Evolutionary conservation across 495 filamentous ascomycete genomes (phyloP), one percentile per base, ranked within the genome.

Genomic region (Sabuloglossum arenarium): DNA sequence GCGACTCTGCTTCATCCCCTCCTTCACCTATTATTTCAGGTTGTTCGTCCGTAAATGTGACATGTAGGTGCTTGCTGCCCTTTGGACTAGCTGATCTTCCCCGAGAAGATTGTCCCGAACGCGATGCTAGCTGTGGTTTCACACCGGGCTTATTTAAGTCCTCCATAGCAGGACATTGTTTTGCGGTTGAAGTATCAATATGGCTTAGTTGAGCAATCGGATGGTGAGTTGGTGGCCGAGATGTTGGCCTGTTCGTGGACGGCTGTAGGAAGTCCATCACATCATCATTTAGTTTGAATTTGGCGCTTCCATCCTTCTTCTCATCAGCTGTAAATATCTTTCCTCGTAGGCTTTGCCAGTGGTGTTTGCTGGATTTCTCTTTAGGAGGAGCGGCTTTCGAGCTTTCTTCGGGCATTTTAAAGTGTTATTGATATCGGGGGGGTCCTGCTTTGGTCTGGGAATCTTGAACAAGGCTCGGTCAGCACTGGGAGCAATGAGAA

Each of bases 21-120:
- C 88, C 88, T 62, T 85, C 79, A 25, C 88, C 88, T 66, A 95
- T 93, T 52, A 93, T 63, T 34, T 85, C 84, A 16, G 86, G 85
- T 57, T 70, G 69, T 23, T 67, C 72, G 52, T 81, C 72, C 8
- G 69, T 75, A 62, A 94, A 95, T 45, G 72, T 75, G n/a, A 94
- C 87, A 19, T 66, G 66, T 58, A 90, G 68, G 3, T 79, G 79
- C 63, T 85, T 85, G 58, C 71, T 72, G 45, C 61, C 62, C 8
- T 24, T 39, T 19, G 31, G 34, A 34, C 54, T 39, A 45, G 37
- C n/a, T 23, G 54, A 34, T 30, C 52, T 54, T 42, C 30, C 27
- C 29, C 52, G 52, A 3, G 45, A 25, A 9, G 45, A 49, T 24
- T 49, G 45, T 24, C 19, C 9, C 25, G 45, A 49, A 5, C 23